Evolutionary conservation across 805 yeast species (phyloP).

Genomic region (Maudiozyma barnettii): DNA sequence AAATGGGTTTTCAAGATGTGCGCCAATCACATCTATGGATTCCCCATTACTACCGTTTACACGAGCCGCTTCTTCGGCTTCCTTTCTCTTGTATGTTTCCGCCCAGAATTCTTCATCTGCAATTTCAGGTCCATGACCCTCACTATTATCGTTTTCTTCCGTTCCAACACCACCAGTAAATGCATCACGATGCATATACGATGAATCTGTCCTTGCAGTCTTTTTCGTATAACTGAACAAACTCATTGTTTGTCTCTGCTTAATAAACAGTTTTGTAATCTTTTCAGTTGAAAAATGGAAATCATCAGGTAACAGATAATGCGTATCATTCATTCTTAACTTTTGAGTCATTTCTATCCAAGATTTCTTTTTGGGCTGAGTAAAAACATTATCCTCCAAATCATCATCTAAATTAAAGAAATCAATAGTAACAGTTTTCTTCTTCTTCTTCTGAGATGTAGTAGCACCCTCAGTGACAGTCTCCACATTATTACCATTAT

Average conservation of each 20-base stretch:
- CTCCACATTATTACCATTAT: conserved; percentile 2
- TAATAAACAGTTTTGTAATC: conserved; percentile 57
- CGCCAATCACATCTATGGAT: conserved; percentile 16
- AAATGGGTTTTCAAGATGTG: conserved; percentile 29
- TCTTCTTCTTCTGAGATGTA: conserved; percentile 21
- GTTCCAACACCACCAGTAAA: not conserved
- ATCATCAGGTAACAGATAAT: conserved; percentile 61
- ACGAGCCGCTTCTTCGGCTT: conserved; percentile 28
- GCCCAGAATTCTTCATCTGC: conserved; percentile 73
- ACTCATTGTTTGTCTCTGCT: conserved; percentile 45
- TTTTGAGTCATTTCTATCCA: conserved; percentile 35
- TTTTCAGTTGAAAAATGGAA: conserved; percentile 59
- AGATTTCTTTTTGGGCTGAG: conserved; percentile 23
- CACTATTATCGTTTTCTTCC: not conserved
- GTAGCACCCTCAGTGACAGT: not conserved
- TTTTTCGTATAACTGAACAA: conserved; percentile 18
- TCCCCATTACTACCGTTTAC: conserved; percentile 25
- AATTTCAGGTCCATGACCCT: conserved; percentile 26
- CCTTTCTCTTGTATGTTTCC: conserved; percentile 40
- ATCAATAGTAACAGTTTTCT: conserved; percentile 35
- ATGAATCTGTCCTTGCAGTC: conserved; percentile 4
- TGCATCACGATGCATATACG: not conserved
- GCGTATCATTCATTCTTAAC: conserved; percentile 33
- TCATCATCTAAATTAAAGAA: conserved; percentile 33
- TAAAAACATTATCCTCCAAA: conserved; percentile 35